Evolutionary conservation across 2,329 filamentous ascomycete genomes (phyloP).

Genomic region (Leptographium galeiforme): DNA sequence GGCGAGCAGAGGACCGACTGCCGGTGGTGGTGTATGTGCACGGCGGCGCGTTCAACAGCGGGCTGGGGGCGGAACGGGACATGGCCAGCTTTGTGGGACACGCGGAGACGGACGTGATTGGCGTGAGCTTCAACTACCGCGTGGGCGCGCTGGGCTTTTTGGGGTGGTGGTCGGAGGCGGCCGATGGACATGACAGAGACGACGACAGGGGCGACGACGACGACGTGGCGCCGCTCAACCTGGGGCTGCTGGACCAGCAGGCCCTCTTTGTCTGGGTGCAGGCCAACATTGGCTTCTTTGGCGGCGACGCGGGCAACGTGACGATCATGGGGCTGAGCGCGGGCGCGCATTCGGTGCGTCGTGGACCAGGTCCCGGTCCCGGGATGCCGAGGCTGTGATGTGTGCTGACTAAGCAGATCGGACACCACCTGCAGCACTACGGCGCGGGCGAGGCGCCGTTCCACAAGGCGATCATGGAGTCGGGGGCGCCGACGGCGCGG

Average conservation of each 20-base stretch:
- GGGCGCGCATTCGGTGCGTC: conserved; percentile 46
- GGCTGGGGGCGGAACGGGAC: conserved; percentile 39
- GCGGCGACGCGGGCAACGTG: conserved; percentile 42
- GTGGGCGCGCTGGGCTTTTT: conserved; percentile 59
- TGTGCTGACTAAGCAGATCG: conserved; percentile 31
- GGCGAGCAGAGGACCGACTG: conserved; percentile 14
- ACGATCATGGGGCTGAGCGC: conserved; percentile 50
- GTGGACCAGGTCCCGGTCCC: no score
- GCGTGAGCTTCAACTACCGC: conserved; percentile 48
- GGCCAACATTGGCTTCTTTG: conserved; percentile 45
- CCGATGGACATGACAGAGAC: background rate
- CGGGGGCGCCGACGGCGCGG: conserved; percentile 40
- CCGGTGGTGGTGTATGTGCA: conserved; percentile 49
- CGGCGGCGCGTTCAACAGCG: conserved; percentile 48
- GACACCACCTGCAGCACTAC: conserved; percentile 50
- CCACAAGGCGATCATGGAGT: conserved; percentile 41
- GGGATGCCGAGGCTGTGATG: no score
- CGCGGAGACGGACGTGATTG: conserved; percentile 37
- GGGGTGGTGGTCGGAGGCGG: conserved; percentile 16
- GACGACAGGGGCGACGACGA: background rate
- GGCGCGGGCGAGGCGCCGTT: conserved; percentile 27
- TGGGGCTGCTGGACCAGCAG: conserved; percentile 51
- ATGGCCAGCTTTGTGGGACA: conserved; percentile 49
- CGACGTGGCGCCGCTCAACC: conserved; percentile 39
- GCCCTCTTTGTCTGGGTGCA: conserved; percentile 46